These are phyloP conservation scores for Annona squamosa DNA, from an alignment of 164 flowering plant species.

Conservation along the genomic window DNA sequence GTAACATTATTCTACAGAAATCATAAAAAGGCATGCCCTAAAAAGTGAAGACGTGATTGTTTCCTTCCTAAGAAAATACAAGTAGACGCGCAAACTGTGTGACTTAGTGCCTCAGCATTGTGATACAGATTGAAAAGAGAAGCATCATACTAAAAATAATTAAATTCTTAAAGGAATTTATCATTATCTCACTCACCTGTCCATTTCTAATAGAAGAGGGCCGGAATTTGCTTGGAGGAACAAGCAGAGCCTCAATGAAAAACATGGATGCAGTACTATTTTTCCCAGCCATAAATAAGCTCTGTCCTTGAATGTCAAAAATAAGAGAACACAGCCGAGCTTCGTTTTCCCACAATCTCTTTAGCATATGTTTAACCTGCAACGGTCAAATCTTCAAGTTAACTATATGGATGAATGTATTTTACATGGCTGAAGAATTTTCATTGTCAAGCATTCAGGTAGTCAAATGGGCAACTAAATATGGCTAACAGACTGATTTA, in stretches of 20 bases:
- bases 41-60: background rate
- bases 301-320: constrained; percentile 48
- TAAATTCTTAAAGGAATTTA: background rate
- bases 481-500: background rate
- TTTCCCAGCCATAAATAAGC: constrained; percentile 15
- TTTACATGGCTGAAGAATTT: background rate
- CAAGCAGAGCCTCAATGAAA: constrained; percentile 69
- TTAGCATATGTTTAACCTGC: constrained; percentile 53
- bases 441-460: background rate
- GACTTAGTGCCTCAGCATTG: no score
- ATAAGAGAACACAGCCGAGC: constrained; percentile 54
- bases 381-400: constrained; percentile 1
- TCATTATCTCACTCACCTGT: constrained; percentile 42
- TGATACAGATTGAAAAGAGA: no score
- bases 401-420: background rate
- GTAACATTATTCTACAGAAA: background rate
- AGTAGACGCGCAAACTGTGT: no score
- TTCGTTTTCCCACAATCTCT: constrained; percentile 75
- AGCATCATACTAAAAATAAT: background rate
- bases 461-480: background rate
- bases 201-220: constrained; percentile 67
- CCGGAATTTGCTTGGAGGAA: constrained; percentile 88
- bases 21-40: background rate
- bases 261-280: constrained; percentile 53
- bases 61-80: no score